Conservation (phyloP, 2,329 filamentous ascomycete species). For the Incumbomyces lentus region DNA sequence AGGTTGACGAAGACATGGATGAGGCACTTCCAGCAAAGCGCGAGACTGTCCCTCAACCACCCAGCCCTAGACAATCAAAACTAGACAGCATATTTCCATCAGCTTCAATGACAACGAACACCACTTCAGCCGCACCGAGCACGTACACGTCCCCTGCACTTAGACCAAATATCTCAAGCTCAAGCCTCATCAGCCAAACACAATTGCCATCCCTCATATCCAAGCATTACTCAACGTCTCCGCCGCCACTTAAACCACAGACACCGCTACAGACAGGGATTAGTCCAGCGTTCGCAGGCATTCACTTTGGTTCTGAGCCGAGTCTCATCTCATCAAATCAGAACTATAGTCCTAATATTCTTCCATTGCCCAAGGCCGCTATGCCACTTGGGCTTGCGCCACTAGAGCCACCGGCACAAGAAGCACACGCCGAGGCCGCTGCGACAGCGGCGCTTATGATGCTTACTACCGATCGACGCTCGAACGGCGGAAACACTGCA, state of each 20-base stretch:
- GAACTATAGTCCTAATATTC: conserved; percentile 13
- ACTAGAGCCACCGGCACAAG: conserved; percentile 22
- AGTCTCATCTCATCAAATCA: conserved; percentile 10
- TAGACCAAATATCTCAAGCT: conserved; percentile 8
- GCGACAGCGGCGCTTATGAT: conserved; percentile 70
- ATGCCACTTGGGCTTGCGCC: not conserved
- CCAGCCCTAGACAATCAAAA: too few species aligned
- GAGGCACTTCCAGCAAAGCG: not conserved
- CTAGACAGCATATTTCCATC: not conserved
- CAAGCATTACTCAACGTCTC: conserved; percentile 25
- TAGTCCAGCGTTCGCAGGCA: conserved; percentile 20
- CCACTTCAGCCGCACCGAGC: conserved; percentile 8
- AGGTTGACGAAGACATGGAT: conserved; percentile 10
- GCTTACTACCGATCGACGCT: conserved; percentile 68
- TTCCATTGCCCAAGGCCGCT: conserved; percentile 19
- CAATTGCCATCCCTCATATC: conserved; percentile 15
- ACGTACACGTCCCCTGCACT: not conserved
- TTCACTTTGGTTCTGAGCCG: conserved; percentile 16
- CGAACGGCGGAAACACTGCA: conserved; percentile 3
- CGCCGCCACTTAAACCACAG: conserved; percentile 25
- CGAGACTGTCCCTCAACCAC: too few species aligned
- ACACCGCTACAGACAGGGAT: conserved; percentile 16
- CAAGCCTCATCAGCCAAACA: conserved; percentile 4
- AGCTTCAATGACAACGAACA: conserved; percentile 1
- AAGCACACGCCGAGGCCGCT: conserved; percentile 63